Percentiles rank a stretch among this genome's conserved stretches.
Evolutionary conservation across 495 filamentous ascomycete species (phyloP).

Genomic region (Penicillium robsamsonii): DNA sequence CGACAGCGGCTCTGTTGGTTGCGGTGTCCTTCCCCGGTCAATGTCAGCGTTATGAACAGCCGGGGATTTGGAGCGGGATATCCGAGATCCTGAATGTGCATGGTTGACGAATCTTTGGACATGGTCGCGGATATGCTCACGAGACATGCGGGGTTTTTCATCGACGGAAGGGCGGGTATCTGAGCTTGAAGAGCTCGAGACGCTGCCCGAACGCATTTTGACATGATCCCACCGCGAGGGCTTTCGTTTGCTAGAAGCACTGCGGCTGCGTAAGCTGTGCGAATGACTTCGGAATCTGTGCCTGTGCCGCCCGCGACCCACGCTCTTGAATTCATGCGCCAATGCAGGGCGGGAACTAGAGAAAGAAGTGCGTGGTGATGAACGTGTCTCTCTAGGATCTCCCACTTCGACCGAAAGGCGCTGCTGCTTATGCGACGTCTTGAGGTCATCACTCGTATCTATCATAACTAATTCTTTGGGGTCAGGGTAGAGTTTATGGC

Average conservation of each 20-base stretch:
- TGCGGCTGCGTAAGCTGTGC: conserved; percentile 27
- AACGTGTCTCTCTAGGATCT: conserved; percentile 17
- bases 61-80: conserved; percentile 17
- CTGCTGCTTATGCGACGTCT: conserved; percentile 17
- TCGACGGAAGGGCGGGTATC: conserved; percentile 20
- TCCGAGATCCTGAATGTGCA: conserved; percentile 9
- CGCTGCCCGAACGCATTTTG: conserved; percentile 30
- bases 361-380: conserved; percentile 31
- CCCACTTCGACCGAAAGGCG: conserved; percentile 15
- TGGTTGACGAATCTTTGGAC: conserved; percentile 8
- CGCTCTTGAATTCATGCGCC: conserved; percentile 30
- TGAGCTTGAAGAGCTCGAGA: conserved; percentile 32
- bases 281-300: conserved; percentile 31
- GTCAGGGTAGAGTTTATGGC: conserved; percentile 64
- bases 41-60: not conserved
- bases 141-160: conserved; percentile 14
- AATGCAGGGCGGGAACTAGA: conserved; percentile 31
- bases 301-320: conserved; percentile 36
- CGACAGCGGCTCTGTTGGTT: conserved; percentile 9
- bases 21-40: conserved; percentile 8
- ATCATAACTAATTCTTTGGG: conserved; percentile 22
- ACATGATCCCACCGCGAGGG: conserved; percentile 26
- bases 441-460: conserved; percentile 17
- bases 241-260: conserved; percentile 25
- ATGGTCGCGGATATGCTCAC: conserved; percentile 4